Base-by-base conservation (phyloP, 2,329 filamentous ascomycete species). In the Microthyrium microscopicum region DNA sequence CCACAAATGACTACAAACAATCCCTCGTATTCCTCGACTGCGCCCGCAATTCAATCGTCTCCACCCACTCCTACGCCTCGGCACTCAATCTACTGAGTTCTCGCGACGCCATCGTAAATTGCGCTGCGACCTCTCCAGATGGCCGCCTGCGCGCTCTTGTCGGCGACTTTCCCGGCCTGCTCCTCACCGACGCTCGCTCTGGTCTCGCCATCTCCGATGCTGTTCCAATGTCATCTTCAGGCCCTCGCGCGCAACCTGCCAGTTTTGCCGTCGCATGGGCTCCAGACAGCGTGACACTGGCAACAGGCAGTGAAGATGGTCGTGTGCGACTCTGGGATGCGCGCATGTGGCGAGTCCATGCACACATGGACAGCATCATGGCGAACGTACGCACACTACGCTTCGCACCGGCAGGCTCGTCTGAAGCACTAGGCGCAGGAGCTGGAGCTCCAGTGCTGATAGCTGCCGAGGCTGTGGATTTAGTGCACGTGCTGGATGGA, bases 201-300 rank as follows among this genome's bases (percentile, higher is more conserved):
- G 73, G 77, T 11, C 56, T 56, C 64, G 38, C 60, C 22, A 16
- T n/a, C 20, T 9, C 7, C 25, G 12, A 8, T 7, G n/a, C n/a
- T 19, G n/a, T 58, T 35, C 62, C 67, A 40, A 75, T 42, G 54
- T 57, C 18, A 36, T 15, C 64, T 85, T 2, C 52, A 58, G 4
- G 73, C 75, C 2, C 77, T 83, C 46, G 61, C 60, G 11, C 78
- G 84, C 46, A 78, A 66, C n/a, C n/a, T n/a, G n/a, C n/a, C 42
- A 77, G 73, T 2, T 87, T 85, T 45, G 72, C 79, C 2, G 83
- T 77, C 45, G 79, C 77, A 42, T 87, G 80, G 80, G 75, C 78
- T 13, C 72, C 77, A 34, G 75, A 85, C 47, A 79, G 78, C 20
- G 73, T 73, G 57, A 76, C 73, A 9, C 66, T 85, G 15, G 80